phyloP scores from a whole-genome alignment of 2,329 filamentous ascomycete genomes.

The Exserohilum turcica region DNA sequence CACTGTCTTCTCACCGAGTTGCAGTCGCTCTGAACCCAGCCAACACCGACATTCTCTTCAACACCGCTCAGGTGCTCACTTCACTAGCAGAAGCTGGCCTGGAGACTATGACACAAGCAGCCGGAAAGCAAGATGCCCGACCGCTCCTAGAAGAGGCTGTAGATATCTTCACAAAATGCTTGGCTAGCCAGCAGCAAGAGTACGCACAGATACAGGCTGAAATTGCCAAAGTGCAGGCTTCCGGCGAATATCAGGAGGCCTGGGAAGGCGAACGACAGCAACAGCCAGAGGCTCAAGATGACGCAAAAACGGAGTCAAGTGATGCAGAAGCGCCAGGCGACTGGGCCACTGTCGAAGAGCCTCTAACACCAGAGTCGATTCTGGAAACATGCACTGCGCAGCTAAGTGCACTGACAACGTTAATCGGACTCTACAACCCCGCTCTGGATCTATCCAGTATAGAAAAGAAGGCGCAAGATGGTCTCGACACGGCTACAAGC shows the following conservation, averaged over 20 bases:
- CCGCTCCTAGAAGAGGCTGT: slow-evolving; percentile 64
- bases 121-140: slow-evolving; percentile 54
- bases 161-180: slow-evolving; percentile 61
- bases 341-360: slow-evolving; percentile 70
- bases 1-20: slow-evolving; percentile 67
- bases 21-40: slow-evolving; percentile 64
- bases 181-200: slow-evolving; percentile 53
- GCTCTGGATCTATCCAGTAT: slow-evolving; percentile 53
- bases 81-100: slow-evolving; percentile 66
- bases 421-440: slow-evolving; percentile 57
- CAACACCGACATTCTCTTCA: slow-evolving; percentile 73
- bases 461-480: slow-evolving; percentile 64
- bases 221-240: slow-evolving; percentile 39
- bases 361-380: slow-evolving; percentile 67
- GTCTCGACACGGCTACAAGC: slow-evolving; percentile 57
- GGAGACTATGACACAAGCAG: slow-evolving; percentile 55
- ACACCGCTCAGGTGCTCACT: slow-evolving; percentile 71
- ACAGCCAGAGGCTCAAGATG: slow-evolving; percentile 9
- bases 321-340: slow-evolving; percentile 56
- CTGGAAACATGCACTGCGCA: slow-evolving; percentile 71
- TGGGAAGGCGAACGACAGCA: slow-evolving; percentile 23
- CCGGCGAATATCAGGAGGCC: slow-evolving; percentile 27
- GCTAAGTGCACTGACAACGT: slow-evolving; percentile 53
- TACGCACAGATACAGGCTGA: slow-evolving; percentile 49
- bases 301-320: slow-evolving; percentile 33